Evolutionary conservation across 768 basidiomycete species (phyloP).

Genomic region (Serpula lacrymans): DNA sequence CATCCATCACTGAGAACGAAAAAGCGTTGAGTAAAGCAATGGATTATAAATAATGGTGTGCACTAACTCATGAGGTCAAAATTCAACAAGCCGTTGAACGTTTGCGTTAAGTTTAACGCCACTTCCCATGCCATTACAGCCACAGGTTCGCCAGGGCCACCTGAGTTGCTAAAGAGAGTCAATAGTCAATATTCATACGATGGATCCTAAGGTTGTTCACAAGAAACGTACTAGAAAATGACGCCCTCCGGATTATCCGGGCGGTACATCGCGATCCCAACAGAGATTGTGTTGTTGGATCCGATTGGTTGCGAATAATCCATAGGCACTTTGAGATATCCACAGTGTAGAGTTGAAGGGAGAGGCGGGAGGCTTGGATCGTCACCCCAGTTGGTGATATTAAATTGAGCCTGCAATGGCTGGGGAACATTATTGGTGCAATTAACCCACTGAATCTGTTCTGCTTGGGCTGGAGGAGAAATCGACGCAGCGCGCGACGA

Average conservation of each 20-base stretch:
- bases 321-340: constrained; percentile 18
- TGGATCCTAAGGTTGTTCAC: too few relatives aligned
- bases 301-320: constrained; percentile 14
- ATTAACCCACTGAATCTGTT: constrained; percentile 7
- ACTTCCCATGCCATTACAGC: too few relatives aligned
- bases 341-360: constrained; percentile 8
- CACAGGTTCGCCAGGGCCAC: too few relatives aligned
- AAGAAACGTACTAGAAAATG: constrained; percentile 8
- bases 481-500: too few relatives aligned
- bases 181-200: too few relatives aligned
- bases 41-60: too few relatives aligned
- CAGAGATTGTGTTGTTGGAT: constrained; percentile 12
- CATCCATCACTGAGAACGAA: constrained; percentile 13
- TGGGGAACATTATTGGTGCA: constrained; percentile 5
- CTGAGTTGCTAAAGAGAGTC: too few relatives aligned
- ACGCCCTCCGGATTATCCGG: constrained; percentile 10
- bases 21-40: too few relatives aligned
- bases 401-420: constrained; percentile 1
- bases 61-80: too few relatives aligned
- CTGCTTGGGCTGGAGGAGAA: too few relatives aligned
- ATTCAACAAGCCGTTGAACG: too few relatives aligned
- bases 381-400: constrained; percentile 6
- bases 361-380: neutral
- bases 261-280: constrained; percentile 17
- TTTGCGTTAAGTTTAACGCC: too few relatives aligned